Conservation (phyloP, 1,284 basidiomycete species). For the Porphyrellus sp. region DNA sequence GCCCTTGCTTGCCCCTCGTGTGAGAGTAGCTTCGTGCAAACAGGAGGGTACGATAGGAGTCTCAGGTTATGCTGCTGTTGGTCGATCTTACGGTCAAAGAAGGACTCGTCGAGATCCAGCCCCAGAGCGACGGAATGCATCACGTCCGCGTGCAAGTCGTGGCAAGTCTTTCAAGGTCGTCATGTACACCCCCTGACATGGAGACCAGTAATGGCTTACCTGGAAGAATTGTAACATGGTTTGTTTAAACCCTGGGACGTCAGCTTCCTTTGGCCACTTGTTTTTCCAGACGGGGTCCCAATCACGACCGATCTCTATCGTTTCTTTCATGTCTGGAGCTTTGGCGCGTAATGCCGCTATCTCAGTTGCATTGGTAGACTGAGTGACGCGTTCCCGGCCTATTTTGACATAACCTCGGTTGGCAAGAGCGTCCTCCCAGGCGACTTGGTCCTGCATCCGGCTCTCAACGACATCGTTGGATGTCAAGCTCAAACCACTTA, state of each 20-base stretch:
- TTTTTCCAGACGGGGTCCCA: slow-evolving; percentile 76
- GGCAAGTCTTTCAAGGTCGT: slow-evolving; percentile 52
- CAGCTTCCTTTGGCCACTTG: slow-evolving; percentile 68
- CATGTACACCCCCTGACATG: not conserved
- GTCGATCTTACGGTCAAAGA: slow-evolving; percentile 71
- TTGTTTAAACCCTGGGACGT: slow-evolving; percentile 63
- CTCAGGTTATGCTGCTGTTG: slow-evolving; percentile 77
- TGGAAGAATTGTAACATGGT: slow-evolving; percentile 75
- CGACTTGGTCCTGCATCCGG: slow-evolving; percentile 52
- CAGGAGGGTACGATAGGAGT: slow-evolving; percentile 71
- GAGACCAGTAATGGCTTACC: slow-evolving; percentile 33
- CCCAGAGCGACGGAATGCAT: slow-evolving; percentile 83
- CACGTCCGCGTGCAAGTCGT: slow-evolving; percentile 67
- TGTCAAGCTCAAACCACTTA: no score
- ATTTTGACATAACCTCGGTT: slow-evolving; percentile 80
- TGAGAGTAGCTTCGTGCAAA: slow-evolving; percentile 55
- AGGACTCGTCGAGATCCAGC: slow-evolving; percentile 65
- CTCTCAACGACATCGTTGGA: no score
- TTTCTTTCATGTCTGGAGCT: slow-evolving; percentile 79
- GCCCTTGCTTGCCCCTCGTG: slow-evolving; percentile 73
- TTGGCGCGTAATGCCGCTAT: slow-evolving; percentile 68
- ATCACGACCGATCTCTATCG: slow-evolving; percentile 83
- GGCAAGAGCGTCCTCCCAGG: slow-evolving; percentile 78
- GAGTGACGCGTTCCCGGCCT: slow-evolving; percentile 79
- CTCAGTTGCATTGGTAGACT: slow-evolving; percentile 66